Base-by-base conservation (phyloP, 2,329 filamentous ascomycete species). In the Aspergillus ibericus region DNA sequence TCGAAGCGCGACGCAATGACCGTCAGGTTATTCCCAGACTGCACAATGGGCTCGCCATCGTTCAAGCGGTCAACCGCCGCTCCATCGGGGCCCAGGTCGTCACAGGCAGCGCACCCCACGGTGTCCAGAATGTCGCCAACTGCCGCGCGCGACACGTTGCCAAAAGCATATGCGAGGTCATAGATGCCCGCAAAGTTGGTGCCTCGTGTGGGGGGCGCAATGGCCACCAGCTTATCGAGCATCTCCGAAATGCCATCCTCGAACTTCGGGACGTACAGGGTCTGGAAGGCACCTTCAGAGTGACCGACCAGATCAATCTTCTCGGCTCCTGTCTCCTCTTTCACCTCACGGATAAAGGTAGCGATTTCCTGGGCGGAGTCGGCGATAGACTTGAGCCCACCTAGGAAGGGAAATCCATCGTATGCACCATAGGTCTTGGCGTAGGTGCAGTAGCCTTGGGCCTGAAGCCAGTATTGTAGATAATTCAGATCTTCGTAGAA, bases 241-340 rank as follows among this genome's bases (percentile, higher is more conserved):
- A 71, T 42, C 9, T 60, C 55, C 16, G 70, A 55, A 3, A 75
- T 42, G 10, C 60, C 69, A 2, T 67, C 65, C 22, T 74, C 66
- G 61, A 75, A 75, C 47, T 76, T 76, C n/a, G 74, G 73, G 9
- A 75, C 74, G 52, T 76, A 76, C 2, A 80, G 64, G 1, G 72
- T 56, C 58, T 78, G 75, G 55, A 79, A 77, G 5, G 68, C 77
- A 44, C 77, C 77, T 62, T 80, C 77, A 2, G 77, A 79, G 62
- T 80, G 77, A 7, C 77, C 77, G 15, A 80, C 75, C 0, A 79
- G 58, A 55, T 79, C 72, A 29, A 80, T 67, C 50, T 76, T 77
- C n/a, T 55, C 44, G 4, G 73, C 72, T 9, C 72, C 73, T 2
- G 77, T 77, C 58, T 71, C 68, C 5, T 67, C 53, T 15, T 64